Base-by-base conservation (phyloP, 148 eudicot species). In the Camellia japonica region DNA sequence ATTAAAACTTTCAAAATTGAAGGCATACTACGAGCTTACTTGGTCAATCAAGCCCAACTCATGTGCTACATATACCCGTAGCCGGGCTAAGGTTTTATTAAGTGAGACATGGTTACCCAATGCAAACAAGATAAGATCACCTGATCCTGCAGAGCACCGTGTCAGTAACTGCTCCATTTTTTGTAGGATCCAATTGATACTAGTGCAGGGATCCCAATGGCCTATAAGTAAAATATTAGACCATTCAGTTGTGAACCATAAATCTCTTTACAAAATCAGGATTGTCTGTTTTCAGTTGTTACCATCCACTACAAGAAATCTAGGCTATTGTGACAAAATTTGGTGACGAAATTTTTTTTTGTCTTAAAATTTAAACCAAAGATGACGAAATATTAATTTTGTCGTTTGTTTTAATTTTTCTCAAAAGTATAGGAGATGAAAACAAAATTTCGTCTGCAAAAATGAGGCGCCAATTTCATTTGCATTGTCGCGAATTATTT, bases 71-170 rank as follows among this genome's bases (percentile, higher is more conserved):
- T 85, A 80, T 75, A 88, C 59, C 83, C 98, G 87, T 64, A 96
- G 85, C 16, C 93, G 93, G 84, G 92, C 98, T 74, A 96, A 84
- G 42, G 93, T 92, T 86, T 88, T 92, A 81, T 93, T 93, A 76
- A 96, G 98, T 2, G 89, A 87, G 83, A 88, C 81, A 70, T 82
- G 87, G 71, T 67, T 83, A 75, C 99, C 99, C 80, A 93, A 91
- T 1, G 97, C 98, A 87, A 96, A 93, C 89, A 96, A 84, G 74
- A 93, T 87, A 80, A 96, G 91, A 80, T 96, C 98, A 74, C 95
- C 97, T 38, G 92, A 18, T 58, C 79, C 84, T 14, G 98, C 97
- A 74, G 86, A 80, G 75, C 94, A 88, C 77, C 83, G 78, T 58
- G 79, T 83, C 76, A 96, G 84, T 69, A 93, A 81, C 68, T 74